phyloP scores from a whole-genome alignment of 306 rosid genomes.

The Cicer pinnatifidum region DNA sequence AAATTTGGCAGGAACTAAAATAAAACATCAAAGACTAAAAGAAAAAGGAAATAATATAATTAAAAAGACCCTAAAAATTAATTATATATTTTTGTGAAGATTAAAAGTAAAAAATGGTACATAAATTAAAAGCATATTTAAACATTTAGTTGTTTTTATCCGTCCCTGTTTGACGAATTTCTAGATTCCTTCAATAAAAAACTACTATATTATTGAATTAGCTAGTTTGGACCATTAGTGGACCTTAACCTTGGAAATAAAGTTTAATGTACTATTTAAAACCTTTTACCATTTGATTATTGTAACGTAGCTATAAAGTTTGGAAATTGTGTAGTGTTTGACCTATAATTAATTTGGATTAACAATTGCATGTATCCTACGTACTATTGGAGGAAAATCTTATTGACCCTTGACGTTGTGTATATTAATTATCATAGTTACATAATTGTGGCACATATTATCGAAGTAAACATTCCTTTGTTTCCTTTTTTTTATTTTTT shows the following conservation, averaged over 20 bases:
- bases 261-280: conserved; percentile 46
- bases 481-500: conserved; percentile 16
- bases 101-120: too few species aligned
- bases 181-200: too few species aligned
- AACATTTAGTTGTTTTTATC: too few species aligned
- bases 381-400: conserved; percentile 24
- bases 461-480: conserved; percentile 16
- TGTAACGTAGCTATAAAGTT: conserved; percentile 35
- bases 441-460: conserved; percentile 13
- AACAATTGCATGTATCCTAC: conserved; percentile 17
- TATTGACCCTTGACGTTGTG: conserved; percentile 18
- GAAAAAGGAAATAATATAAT: too few species aligned
- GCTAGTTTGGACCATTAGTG: conserved; percentile 51
- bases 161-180: too few species aligned
- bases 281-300: conserved; percentile 14
- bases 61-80: too few species aligned
- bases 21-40: too few species aligned
- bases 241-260: conserved; percentile 49
- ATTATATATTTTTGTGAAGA: too few species aligned
- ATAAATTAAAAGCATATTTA: too few species aligned
- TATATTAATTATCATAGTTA: conserved; percentile 3
- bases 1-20: too few species aligned
- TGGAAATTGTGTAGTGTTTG: conserved; percentile 44
- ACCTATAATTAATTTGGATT: conserved; percentile 42
- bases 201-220: conserved; percentile 33